phyloP scores from a whole-genome alignment of 192 early-diverging fungal species.

The Coemansia sp. region DNA sequence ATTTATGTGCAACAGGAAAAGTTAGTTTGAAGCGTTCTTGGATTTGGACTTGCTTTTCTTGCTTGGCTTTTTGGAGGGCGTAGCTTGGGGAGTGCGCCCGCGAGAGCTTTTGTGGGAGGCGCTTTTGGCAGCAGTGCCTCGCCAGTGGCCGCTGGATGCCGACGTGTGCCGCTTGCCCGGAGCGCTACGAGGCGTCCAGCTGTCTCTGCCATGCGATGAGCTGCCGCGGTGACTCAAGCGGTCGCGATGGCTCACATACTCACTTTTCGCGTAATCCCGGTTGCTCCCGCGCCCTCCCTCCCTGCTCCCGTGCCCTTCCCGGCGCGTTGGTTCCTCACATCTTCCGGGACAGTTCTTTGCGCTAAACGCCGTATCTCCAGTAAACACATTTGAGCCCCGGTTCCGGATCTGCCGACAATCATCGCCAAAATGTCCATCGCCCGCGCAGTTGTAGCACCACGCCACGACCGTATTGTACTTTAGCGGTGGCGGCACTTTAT shows the following conservation, averaged over 20 bases:
- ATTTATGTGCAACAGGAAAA: too few relatives aligned
- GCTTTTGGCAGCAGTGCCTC: neutral
- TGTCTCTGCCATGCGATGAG: neutral
- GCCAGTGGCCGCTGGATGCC: neutral
- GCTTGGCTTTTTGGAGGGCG: neutral
- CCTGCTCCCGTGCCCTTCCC: too few relatives aligned
- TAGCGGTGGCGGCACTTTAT: constrained; percentile 8
- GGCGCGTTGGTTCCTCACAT: neutral
- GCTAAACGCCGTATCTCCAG: constrained; percentile 31
- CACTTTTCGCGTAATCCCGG: neutral
- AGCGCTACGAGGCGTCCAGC: neutral
- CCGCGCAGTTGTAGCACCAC: constrained; percentile 53
- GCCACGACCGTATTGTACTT: constrained; percentile 29
- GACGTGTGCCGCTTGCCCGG: neutral
- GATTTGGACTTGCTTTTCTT: neutral
- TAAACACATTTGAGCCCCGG: constrained; percentile 16
- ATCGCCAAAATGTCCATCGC: constrained; percentile 45
- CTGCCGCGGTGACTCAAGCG: neutral
- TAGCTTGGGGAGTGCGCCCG: neutral
- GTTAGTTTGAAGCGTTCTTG: neutral
- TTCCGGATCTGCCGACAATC: constrained; percentile 20
- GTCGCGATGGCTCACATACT: neutral
- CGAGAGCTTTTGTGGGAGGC: neutral
- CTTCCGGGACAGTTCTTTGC: constrained; percentile 33
- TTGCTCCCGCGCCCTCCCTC: neutral